These are phyloP conservation scores for Triticum monococcum DNA, from an alignment of 176 grass and related monocot species.

Conservation along the genomic window DNA sequence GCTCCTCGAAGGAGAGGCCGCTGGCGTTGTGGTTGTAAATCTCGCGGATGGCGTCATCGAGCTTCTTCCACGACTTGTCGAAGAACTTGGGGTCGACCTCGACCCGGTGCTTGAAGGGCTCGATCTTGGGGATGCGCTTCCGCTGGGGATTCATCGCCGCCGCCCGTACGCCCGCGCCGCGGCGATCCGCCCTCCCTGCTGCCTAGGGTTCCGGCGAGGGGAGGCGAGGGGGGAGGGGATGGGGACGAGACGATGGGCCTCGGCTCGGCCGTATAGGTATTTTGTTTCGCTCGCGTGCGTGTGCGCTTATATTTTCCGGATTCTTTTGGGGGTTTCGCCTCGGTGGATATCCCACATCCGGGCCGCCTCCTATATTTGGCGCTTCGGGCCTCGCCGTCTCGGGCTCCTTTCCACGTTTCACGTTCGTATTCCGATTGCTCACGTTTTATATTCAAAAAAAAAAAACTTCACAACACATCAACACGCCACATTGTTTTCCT, in stretches of 20 bases:
- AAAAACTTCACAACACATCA: no score
- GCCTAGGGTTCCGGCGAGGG: neutral
- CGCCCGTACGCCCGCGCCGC: neutral
- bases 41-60: conserved; percentile 86
- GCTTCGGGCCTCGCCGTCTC: neutral
- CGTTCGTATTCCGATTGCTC: neutral
- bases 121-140: conserved; percentile 64
- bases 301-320: no score
- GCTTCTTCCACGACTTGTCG: conserved; percentile 81
- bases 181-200: neutral
- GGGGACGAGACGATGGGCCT: neutral
- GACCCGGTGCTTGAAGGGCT: conserved; percentile 77
- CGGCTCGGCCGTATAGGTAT: neutral
- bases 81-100: conserved; percentile 92
- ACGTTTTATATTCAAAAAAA: no score
- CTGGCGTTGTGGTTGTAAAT: conserved; percentile 99
- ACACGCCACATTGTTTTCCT: no score
- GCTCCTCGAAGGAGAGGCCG: conserved; percentile 93
- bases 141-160: conserved; percentile 41
- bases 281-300: no score
- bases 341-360: no score
- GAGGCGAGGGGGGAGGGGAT: neutral
- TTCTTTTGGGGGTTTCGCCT: no score
- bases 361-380: neutral
- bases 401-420: neutral